Base-by-base conservation (phyloP, 2,329 filamentous ascomycete species). In the Claviceps pusilla region DNA sequence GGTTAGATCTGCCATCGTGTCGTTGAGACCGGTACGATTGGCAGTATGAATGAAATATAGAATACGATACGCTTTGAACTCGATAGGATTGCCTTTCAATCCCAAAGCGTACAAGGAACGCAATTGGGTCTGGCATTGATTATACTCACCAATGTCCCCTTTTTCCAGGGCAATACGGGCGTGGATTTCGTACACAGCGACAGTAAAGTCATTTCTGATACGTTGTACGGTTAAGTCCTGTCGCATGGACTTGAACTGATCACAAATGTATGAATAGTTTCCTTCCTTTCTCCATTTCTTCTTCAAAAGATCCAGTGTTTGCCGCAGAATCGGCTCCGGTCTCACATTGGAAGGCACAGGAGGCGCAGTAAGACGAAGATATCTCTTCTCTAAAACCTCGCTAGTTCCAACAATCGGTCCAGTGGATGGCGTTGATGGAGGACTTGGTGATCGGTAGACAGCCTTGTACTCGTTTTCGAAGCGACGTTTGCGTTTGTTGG, bases 61-160 rank as follows among this genome's bases (percentile, higher is more conserved):
- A 73, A 98, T 96, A 80, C 93, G 91, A 77, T 98, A 98, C 60
- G 91, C 93, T 80, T 93, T 93, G 74, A 98, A 98, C 72, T 98
- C 93, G 73, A 87, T 84, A 66, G 87, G 83, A 70, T 90, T 89
- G 64, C 91, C 93, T 66, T 88, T 88, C 68, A 95, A 75, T 61
- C 87, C 86, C 73, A 88, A 81, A 69, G 82, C 81, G 73, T 98
- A 97, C 65, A 98, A 76, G 60, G 86, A 89, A 71, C 89, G 88
- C 67, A 98, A 78, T 75, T 98, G 93, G 65, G 93, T 97, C 76
- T 98, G 93, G 73, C 93, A 98, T 79, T 98, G 93, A 76, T 98
- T 98, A 93, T 98, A 98, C 93, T 98, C 93, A 98, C 93, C 91
- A 76, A 97, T 82, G 77, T 98, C 93, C 73, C 87, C 89, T 79